A percentile compares a stretch with the other conserved stretches of the same genome.
phyloP scores from a whole-genome alignment of 23 red algal genomes.

The Gracilaria gracilis region DNA sequence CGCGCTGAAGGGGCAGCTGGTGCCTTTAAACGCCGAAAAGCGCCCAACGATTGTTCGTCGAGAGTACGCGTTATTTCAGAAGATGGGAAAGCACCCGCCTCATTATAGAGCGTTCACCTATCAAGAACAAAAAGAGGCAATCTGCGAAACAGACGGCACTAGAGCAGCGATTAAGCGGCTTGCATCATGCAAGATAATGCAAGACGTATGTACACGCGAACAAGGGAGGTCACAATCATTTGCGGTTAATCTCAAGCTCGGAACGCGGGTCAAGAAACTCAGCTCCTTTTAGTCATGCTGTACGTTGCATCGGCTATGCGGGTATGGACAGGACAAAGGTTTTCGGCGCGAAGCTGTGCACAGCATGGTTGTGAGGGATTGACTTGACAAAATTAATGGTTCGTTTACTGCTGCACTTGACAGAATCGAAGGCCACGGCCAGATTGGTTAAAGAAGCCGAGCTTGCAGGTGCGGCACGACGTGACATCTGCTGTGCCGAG shows the following conservation, averaged over 20 bases:
- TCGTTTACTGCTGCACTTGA: too few relatives aligned
- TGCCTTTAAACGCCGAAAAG: constrained; percentile 7
- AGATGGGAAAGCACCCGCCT: constrained; percentile 28
- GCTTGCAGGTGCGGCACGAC: too few relatives aligned
- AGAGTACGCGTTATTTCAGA: constrained; percentile 7
- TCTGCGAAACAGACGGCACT: constrained; percentile 23
- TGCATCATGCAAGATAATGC: background rate
- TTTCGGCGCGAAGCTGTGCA: too few relatives aligned
- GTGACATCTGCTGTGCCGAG: too few relatives aligned
- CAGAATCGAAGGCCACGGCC: too few relatives aligned
- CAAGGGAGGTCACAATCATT: background rate
- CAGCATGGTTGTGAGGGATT: too few relatives aligned
- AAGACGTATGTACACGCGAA: background rate
- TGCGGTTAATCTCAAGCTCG: constrained; percentile 66
- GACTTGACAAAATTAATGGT: too few relatives aligned
- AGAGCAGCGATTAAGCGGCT: background rate
- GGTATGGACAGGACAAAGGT: too few relatives aligned
- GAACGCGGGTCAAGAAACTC: constrained; percentile 64
- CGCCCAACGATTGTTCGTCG: constrained; percentile 30
- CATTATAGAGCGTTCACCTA: background rate
- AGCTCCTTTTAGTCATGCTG: too few relatives aligned
- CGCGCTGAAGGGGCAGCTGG: constrained; percentile 31
- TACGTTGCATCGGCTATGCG: too few relatives aligned
- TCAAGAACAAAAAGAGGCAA: constrained; percentile 26
- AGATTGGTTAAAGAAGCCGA: too few relatives aligned